phyloP scores from a whole-genome alignment of 2,329 filamentous ascomycete species.

The Arthrocladium fulminans region DNA sequence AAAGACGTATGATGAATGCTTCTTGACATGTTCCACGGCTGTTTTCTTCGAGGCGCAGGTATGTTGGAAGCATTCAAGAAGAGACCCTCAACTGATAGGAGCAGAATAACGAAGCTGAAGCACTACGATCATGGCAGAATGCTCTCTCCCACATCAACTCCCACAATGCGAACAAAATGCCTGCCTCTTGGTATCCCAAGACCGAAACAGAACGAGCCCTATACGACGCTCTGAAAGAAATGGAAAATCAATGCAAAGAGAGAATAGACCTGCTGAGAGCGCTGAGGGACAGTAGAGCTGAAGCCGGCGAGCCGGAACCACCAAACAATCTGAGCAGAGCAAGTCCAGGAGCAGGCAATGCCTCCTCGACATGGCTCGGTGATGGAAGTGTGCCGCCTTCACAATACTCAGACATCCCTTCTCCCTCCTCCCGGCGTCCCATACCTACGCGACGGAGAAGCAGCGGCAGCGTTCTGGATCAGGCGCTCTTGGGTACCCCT shows the following conservation, averaged over 20 bases:
- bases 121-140: slow-evolving; percentile 78
- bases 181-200: slow-evolving; percentile 59
- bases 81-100: neutral
- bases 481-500: slow-evolving; percentile 13
- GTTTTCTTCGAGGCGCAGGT: slow-evolving; percentile 95
- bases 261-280: slow-evolving; percentile 81
- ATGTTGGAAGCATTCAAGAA: slow-evolving; percentile 17
- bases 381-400: slow-evolving; percentile 73
- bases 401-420: slow-evolving; percentile 69
- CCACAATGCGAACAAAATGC: slow-evolving; percentile 67
- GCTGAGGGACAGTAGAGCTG: slow-evolving; percentile 55
- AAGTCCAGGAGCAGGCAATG: neutral
- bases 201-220: slow-evolving; percentile 78
- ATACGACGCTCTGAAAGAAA: slow-evolving; percentile 67
- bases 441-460: slow-evolving; percentile 20
- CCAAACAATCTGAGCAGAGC: slow-evolving; percentile 9
- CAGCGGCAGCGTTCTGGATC: neutral
- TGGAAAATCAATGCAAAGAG: slow-evolving; percentile 90
- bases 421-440: slow-evolving; percentile 11
- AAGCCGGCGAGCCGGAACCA: slow-evolving; percentile 21
- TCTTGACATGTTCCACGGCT: slow-evolving; percentile 86
- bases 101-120: slow-evolving; percentile 84
- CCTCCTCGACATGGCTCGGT: slow-evolving; percentile 55
- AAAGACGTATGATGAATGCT: slow-evolving; percentile 96
- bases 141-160: slow-evolving; percentile 84